Percentiles rank a stretch among this genome's conserved stretches.
These are phyloP conservation scores for Musa beccarii DNA, from an alignment of 176 grass and related monocot species.

Conservation along the genomic window DNA sequence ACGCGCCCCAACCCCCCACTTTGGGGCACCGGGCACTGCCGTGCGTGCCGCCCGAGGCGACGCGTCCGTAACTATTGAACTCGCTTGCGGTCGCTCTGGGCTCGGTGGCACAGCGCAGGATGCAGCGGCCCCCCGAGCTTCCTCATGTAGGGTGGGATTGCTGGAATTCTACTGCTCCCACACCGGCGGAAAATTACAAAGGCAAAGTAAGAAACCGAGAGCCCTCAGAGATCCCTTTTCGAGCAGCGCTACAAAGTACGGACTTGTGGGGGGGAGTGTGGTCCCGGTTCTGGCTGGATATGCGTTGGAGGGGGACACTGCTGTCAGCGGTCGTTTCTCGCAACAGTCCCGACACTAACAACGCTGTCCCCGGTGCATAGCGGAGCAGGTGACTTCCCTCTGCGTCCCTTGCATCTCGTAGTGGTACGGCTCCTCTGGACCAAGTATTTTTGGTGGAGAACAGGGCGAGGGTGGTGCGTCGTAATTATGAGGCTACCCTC, in stretches of 20 bases:
- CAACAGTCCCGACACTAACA: not conserved
- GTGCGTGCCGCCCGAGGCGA: too few species aligned
- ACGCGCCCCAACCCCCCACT: too few species aligned
- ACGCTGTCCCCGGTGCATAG: not conserved
- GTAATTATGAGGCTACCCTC: not conserved
- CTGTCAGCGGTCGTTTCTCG: not conserved
- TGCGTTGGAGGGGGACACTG: not conserved
- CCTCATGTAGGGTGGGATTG: too few species aligned
- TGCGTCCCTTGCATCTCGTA: not conserved
- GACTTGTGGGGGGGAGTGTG: not conserved
- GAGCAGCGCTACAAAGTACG: constrained; percentile 1
- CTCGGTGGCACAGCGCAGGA: too few species aligned
- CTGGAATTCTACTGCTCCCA: not conserved
- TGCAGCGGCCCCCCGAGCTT: too few species aligned
- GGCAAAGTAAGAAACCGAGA: too few species aligned
- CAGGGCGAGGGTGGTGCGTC: not conserved
- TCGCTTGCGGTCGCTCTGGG: too few species aligned
- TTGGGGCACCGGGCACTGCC: too few species aligned
- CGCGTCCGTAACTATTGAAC: too few species aligned
- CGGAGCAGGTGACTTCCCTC: too few species aligned
- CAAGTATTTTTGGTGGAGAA: not conserved
- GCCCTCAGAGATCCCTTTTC: constrained; percentile 1
- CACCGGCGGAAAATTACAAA: not conserved
- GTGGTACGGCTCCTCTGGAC: not conserved
- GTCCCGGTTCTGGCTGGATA: not conserved